Conservation (phyloP, 2,329 filamentous ascomycete genomes). For the Aspergillus latus region DNA sequence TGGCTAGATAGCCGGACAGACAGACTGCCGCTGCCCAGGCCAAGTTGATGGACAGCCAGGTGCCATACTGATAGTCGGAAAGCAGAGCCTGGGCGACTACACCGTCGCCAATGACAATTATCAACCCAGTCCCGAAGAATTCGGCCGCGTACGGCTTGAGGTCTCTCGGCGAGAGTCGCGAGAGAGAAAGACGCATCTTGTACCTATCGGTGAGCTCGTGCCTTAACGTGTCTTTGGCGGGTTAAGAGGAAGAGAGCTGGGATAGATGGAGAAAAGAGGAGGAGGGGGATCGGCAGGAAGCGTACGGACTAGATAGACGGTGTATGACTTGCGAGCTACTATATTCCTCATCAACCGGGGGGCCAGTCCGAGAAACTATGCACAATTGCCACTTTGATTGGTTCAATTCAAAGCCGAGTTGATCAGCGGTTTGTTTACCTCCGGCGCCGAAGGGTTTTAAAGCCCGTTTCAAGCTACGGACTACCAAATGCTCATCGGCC, state of each 20-base stretch:
- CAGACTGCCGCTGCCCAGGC: conserved; percentile 33
- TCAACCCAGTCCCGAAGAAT: conserved; percentile 34
- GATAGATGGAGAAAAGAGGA: background rate
- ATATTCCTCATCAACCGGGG: background rate
- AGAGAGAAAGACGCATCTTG: conserved; percentile 15
- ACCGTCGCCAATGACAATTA: conserved; percentile 35
- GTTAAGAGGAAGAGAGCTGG: background rate
- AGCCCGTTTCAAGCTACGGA: background rate
- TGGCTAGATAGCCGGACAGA: conserved; percentile 28
- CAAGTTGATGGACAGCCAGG: conserved; percentile 37
- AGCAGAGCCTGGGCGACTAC: conserved; percentile 34
- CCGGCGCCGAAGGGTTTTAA: background rate
- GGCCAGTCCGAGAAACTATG: background rate
- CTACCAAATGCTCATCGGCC: background rate
- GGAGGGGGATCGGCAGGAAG: conserved; percentile 1
- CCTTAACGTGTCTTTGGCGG: no score
- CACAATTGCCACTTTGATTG: background rate
- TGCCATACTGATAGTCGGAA: conserved; percentile 35
- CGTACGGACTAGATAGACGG: background rate
- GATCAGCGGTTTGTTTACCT: no score
- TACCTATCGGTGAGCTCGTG: background rate
- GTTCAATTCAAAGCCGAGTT: background rate
- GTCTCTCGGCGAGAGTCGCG: conserved; percentile 12
- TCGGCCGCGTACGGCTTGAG: conserved; percentile 31
- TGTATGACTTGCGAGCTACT: background rate